These are phyloP conservation scores for Smittium mucronatum DNA, from an alignment of 371 early-diverging fungal genomes.

Conservation along the genomic window DNA sequence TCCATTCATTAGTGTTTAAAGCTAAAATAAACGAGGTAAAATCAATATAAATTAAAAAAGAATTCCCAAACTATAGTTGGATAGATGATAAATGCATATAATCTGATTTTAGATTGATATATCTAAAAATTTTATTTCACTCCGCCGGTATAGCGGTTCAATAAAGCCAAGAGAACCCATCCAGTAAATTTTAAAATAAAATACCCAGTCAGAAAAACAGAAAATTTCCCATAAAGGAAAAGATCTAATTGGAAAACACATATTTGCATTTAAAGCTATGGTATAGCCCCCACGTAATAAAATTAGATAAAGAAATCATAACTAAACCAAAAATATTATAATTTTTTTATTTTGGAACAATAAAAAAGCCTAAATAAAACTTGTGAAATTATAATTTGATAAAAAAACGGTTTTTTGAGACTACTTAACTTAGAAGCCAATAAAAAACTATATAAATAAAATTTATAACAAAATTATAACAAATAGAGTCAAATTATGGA, in stretches of 20 bases:
- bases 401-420: not conserved
- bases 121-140: not conserved
- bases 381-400: not conserved
- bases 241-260: not conserved
- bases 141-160: not conserved
- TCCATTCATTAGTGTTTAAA: slow-evolving; percentile 3
- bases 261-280: not conserved
- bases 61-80: not conserved
- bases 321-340: not conserved
- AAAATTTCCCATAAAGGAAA: not conserved
- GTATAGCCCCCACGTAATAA: not conserved
- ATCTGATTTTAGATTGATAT: not conserved
- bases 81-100: not conserved
- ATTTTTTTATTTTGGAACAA: not conserved
- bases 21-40: slow-evolving; percentile 1
- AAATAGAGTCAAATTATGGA: not conserved
- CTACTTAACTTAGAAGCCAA: not conserved
- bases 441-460: not conserved
- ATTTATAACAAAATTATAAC: not conserved
- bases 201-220: not conserved
- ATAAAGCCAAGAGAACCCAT: not conserved
- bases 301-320: not conserved
- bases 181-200: not conserved
- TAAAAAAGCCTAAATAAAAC: not conserved
- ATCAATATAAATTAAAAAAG: not conserved